Evolutionary conservation across 768 basidiomycete genomes (phyloP).

Genomic region (Galerina marginata): DNA sequence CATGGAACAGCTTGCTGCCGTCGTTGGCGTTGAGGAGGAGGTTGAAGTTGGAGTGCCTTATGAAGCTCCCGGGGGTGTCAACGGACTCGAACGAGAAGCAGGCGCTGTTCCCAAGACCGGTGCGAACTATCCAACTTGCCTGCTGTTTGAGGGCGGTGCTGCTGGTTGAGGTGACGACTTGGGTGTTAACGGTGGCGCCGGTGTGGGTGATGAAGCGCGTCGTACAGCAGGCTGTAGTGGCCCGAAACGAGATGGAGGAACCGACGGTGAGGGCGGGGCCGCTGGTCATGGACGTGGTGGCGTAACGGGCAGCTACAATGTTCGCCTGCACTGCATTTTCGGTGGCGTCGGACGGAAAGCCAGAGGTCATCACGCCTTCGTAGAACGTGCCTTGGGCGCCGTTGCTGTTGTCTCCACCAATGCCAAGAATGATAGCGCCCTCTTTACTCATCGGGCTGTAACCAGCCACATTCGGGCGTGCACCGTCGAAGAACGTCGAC

Average conservation of each 20-base stretch:
- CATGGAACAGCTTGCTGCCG: not conserved
- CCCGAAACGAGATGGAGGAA: conserved; percentile 9
- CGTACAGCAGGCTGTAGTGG: conserved; percentile 10
- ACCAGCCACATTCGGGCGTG: conserved; percentile 10
- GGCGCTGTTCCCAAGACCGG: conserved; percentile 3
- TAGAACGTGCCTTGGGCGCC: conserved; percentile 18
- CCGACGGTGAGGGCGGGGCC: conserved; percentile 13
- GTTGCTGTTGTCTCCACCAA: conserved; percentile 18
- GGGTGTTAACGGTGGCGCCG: conserved; percentile 3
- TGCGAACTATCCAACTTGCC: conserved; percentile 2
- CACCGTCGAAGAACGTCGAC: conserved; percentile 11
- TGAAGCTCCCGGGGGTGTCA: conserved; percentile 6
- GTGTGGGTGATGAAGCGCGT: conserved; percentile 4
- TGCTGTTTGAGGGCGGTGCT: not conserved
- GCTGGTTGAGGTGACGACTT: not conserved
- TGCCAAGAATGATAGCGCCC: conserved; percentile 16
- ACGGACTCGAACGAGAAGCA: conserved; percentile 11
- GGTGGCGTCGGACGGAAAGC: conserved; percentile 11
- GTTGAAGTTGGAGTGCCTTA: conserved; percentile 2
- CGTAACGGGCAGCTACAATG: conserved; percentile 14
- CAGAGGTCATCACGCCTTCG: conserved; percentile 17
- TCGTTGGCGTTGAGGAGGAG: not conserved
- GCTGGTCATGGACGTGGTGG: conserved; percentile 10
- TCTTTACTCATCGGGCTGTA: conserved; percentile 19
- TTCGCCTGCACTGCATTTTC: conserved; percentile 15